A percentile compares a stretch with the other conserved stretches of the same genome.
Evolutionary conservation across 208 protist genomes (phyloP).

Genomic region (Trypanosoma conorhini): DNA sequence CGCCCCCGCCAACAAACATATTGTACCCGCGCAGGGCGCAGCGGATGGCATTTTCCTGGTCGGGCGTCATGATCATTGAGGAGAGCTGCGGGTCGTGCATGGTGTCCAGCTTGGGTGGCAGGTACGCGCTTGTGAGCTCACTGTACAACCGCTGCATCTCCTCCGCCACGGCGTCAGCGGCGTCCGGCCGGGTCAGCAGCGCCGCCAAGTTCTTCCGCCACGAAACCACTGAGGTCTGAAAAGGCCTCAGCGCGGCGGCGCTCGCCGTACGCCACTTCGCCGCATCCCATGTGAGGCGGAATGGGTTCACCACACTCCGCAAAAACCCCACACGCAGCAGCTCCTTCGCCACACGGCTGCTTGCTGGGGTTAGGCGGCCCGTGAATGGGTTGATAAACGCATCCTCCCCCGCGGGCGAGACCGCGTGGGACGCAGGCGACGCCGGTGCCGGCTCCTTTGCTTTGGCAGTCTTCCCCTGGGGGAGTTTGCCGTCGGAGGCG

Average conservation of each 20-base stretch:
- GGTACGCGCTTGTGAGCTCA: slow-evolving; percentile 48
- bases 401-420: background rate
- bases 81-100: slow-evolving; percentile 44
- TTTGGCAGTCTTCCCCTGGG: background rate
- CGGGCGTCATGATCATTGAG: slow-evolving; percentile 52
- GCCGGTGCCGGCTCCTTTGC: too few species aligned
- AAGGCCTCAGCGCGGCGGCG: slow-evolving; percentile 23
- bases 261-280: slow-evolving; percentile 29
- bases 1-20: slow-evolving; percentile 86
- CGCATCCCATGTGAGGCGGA: slow-evolving; percentile 66
- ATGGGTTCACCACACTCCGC: slow-evolving; percentile 43
- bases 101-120: slow-evolving; percentile 80
- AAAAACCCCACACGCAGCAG: slow-evolving; percentile 63
- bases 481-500: background rate
- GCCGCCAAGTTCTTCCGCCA: slow-evolving; percentile 52
- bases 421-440: background rate
- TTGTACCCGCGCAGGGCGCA: slow-evolving; percentile 67
- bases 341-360: slow-evolving; percentile 23
- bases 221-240: slow-evolving; percentile 21
- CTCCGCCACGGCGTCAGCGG: slow-evolving; percentile 40
- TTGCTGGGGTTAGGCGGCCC: slow-evolving; percentile 38
- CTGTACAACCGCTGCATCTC: slow-evolving; percentile 61
- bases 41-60: slow-evolving; percentile 68
- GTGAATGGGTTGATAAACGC: slow-evolving; percentile 82
- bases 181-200: slow-evolving; percentile 55